Base-by-base conservation (phyloP, 176 grass and related monocot species). In the Lolium multiflorum region DNA sequence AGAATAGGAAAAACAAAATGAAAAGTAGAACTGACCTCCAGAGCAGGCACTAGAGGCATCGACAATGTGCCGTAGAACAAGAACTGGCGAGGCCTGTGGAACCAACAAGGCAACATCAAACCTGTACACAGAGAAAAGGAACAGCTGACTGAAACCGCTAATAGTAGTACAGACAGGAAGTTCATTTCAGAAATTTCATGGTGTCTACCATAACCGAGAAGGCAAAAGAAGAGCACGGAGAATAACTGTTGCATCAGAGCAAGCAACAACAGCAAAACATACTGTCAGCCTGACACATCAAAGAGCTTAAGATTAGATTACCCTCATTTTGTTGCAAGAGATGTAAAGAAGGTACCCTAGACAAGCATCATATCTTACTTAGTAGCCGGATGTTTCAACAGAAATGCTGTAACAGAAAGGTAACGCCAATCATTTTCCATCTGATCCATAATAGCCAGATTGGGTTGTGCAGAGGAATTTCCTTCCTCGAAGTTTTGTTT, bases 361-460 rank as follows among this genome's bases (percentile, higher is more conserved):
- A 56, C 41, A 47, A 17, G 63, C 26, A 46, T 31, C 67, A 54
- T 9, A 74, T 64, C 85, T 92, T 77, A 96, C 96, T 91, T 94
- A 31, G 81, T 81, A 74, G 88, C 58, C 25, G 9, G 63, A 77
- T 91, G 90, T 71, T 89, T 96, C 90, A 98, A 76, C 89, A 94
- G 77, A 92, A 98, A 98, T 85, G 90, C 90, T 76, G 97, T 98
- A 62, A 98, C 94, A 37, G 97, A 91, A 88, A 98, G 89, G 87
- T 98, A 96, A 89, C 97, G 93, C 97, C 97, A 98, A 47, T 98
- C 97, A 89, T 98, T 98, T 88, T 94, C 92, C 74, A 88, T 84
- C 68, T 87, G 90, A 81, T 89, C 86, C 79, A 86, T 41, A 68
- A 87, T 59, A 51, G 54, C 41, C 11, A 44, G 51, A 58, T 92